These are phyloP conservation scores for Aureobasidium sp. DNA, from an alignment of 2,329 filamentous ascomycete species.

Conservation along the genomic window DNA sequence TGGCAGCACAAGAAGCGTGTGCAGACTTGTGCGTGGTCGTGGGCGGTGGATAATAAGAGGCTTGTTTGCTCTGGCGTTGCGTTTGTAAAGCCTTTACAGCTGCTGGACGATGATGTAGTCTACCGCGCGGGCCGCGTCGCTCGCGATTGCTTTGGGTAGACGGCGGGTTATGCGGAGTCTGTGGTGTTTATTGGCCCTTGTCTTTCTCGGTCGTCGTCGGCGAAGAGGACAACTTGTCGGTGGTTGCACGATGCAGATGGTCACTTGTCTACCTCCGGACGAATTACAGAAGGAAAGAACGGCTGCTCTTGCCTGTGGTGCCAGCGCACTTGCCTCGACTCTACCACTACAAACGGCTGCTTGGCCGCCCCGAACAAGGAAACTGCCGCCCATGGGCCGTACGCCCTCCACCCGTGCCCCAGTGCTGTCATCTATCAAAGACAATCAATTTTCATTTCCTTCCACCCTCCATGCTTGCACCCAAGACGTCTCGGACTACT, in stretches of 20 bases:
- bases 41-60: neutral
- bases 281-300: neutral
- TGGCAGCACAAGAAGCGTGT: slow-evolving; percentile 12
- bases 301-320: slow-evolving; percentile 6
- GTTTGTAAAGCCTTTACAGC: slow-evolving; percentile 1
- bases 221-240: neutral
- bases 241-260: neutral
- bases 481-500: neutral
- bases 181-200: neutral
- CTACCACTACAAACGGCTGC: slow-evolving; percentile 9
- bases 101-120: slow-evolving; percentile 2
- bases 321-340: slow-evolving; percentile 6
- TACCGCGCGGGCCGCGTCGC: neutral
- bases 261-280: slow-evolving; percentile 1
- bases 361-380: neutral
- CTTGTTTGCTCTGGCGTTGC: slow-evolving; percentile 8
- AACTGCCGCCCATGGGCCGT: neutral
- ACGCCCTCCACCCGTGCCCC: neutral
- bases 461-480: neutral
- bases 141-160: neutral
- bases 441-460: neutral
- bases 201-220: neutral
- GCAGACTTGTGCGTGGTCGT: slow-evolving; percentile 6
- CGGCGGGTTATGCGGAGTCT: neutral
- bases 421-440: neutral